Conservation (phyloP, 2,329 filamentous ascomycete genomes). For the Pezicula radicicola region DNA sequence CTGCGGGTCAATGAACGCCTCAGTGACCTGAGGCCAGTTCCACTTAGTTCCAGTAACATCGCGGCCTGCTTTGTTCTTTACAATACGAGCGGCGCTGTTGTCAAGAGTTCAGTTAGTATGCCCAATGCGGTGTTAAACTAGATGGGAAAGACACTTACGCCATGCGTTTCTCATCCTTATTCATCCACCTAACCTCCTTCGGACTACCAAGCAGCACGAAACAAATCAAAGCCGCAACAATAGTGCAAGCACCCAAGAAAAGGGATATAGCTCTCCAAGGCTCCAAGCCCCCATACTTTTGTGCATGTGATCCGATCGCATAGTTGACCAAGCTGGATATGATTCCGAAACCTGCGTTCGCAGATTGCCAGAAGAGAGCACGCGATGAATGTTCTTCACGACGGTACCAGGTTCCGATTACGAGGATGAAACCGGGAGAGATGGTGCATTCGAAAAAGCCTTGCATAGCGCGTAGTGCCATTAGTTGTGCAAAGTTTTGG, state of each 20-base stretch:
- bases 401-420: neutral
- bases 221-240: slow-evolving; percentile 14
- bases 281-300: slow-evolving; percentile 14
- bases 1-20: neutral
- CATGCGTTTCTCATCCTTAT: slow-evolving; percentile 16
- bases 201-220: slow-evolving; percentile 21
- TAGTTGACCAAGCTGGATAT: slow-evolving; percentile 16
- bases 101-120: neutral
- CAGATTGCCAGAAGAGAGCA: slow-evolving; percentile 1
- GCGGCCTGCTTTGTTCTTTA: slow-evolving; percentile 16
- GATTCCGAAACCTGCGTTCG: neutral
- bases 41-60: slow-evolving; percentile 5
- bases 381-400: neutral
- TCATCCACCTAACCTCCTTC: slow-evolving; percentile 22
- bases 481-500: neutral
- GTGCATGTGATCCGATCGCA: slow-evolving; percentile 13
- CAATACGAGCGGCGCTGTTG: slow-evolving; percentile 14
- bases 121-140: neutral
- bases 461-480: neutral
- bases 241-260: slow-evolving; percentile 16
- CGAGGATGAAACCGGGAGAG: neutral
- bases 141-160: slow-evolving; percentile 7
- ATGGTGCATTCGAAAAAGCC: slow-evolving; percentile 1
- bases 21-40: neutral
- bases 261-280: slow-evolving; percentile 17